Evolutionary conservation across 495 filamentous ascomycete species (phyloP), one percentile per base, ranked within the genome.

Genomic region (Penicillium turbatum): DNA sequence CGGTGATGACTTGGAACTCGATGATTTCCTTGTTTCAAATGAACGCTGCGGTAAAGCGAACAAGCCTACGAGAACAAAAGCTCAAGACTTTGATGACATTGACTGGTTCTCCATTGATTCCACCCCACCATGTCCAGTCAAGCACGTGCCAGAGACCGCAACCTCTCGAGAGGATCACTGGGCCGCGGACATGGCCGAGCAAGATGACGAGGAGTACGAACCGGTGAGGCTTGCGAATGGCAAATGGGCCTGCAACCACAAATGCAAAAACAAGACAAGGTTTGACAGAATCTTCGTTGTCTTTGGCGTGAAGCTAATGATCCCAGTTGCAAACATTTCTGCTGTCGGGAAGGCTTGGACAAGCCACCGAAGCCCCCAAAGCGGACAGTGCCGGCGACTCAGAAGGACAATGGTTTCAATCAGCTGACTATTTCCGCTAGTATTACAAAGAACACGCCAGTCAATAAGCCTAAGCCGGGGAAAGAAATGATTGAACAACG

Each of bases 221-320:
- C 78, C 83, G 2, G 58, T 73, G 10, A 80, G 76, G 55, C 80
- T 95, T 51, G 71, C 80, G 0, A 97, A 92, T 68, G 93, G 92
- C 1, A 93, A 83, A 60, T 97, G 87, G 85, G 79, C 79, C 38
- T 97, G 92, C 71, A 90, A 91, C 52, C 92, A 98, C 60, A 75
- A 69, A 32, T 98, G 90, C 64, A 89, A 85, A 32, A 80, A 88
- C 54, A 87, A 86, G 55, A 84, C 79, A n/a, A 82, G 73, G 68
- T 81, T 7, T 37, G 8, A 13, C 3, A 75, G 63, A 30, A 57
- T 46, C 16, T 77, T 74, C 55, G 6, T 11, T 21, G 9, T 21
- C 2, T 12, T 69, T 60, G 12, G 5, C 6, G 19, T 27, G 13
- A 13, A 41, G 31, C 58, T 64, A 13, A 67, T 3, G 0, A n/a